These are phyloP conservation scores for Pichia phayaonensis DNA, from an alignment of 805 yeast genomes.

Conservation along the genomic window DNA sequence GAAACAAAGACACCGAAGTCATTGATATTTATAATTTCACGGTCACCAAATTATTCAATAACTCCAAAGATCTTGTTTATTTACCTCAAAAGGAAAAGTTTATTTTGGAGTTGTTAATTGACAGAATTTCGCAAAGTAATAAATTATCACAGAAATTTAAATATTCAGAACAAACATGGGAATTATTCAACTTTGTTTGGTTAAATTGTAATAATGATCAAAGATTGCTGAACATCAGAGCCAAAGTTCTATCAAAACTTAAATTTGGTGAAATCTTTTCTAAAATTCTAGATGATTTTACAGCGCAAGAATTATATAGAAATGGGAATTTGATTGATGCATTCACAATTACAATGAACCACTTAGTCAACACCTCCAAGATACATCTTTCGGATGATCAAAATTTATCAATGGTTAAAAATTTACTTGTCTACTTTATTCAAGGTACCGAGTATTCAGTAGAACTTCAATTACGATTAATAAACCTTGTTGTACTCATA, in stretches of 20 bases:
- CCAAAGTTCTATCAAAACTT: constrained; percentile 34
- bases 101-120: constrained; percentile 51
- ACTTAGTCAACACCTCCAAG: constrained; percentile 13
- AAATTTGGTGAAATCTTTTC: constrained; percentile 33
- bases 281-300: constrained; percentile 18
- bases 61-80: constrained; percentile 27
- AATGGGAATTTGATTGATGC: constrained; percentile 19
- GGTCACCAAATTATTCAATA: constrained; percentile 25
- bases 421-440: constrained; percentile 7
- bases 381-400: constrained; percentile 22
- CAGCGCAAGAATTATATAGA: constrained; percentile 15
- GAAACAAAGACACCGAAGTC: constrained; percentile 43
- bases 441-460: background rate
- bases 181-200: constrained; percentile 33
- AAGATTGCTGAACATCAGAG: constrained; percentile 29
- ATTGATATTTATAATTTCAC: constrained; percentile 34
- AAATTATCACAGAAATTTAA: constrained; percentile 33
- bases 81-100: constrained; percentile 52
- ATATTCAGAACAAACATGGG: constrained; percentile 41
- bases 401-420: constrained; percentile 16
- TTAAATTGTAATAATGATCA: constrained; percentile 9
- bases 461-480: constrained; percentile 1
- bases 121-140: constrained; percentile 47
- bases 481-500: constrained; percentile 8
- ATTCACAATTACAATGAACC: constrained; percentile 12